Base-by-base conservation (phyloP, 805 yeast genomes). In the Tetrapisispora iriomotensis region DNA sequence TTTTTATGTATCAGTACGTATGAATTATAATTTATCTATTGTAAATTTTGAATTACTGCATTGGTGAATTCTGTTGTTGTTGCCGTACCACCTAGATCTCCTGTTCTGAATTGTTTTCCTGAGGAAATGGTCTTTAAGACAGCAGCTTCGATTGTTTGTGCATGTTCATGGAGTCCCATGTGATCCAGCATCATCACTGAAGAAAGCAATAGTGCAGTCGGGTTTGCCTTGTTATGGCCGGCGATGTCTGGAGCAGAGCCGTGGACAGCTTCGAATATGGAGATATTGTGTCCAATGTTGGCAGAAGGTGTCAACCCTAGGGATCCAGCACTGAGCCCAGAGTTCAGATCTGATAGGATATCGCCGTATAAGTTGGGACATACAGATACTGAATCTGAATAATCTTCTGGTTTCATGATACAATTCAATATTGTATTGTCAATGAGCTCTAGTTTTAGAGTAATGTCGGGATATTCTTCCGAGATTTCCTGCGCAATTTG, bases 221-320 rank as follows among this genome's bases (percentile, higher is more conserved):
- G 98, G 79, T 92, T 92, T 49, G 98, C 98, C 65, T 85, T 77
- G 63, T 95, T 94, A 75, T 92, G 86, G 61, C 98, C 98, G 46
- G 97, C 97, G 60, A 92, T 92, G 66, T 92, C 98, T 54, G 98
- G 98, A 47, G 98, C 98, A 43, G 97, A 88, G 65, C 98, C 98
- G 67, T 92, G 98, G 60, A 92, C 98, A 49, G 98, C 98, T 77
- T 92, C 98, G 66, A 92, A 92, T 63, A 92, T 90, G 42, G 96
- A 85, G 47, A 90, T 95, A 64, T 83, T 81, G 74, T 86, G 85
- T 72, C 98, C 98, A 88, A 92, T 92, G 79, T 92, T 92, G 66
- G 96, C 98, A 45, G 96, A 86, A 51, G 98, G 98, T 46, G 97
- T 92, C 64, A 92, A 77, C 69, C 98, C 98, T 60, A 92, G 77